Base-by-base conservation (phyloP, 495 filamentous ascomycete species). In the Pseudevernia furfuracea region DNA sequence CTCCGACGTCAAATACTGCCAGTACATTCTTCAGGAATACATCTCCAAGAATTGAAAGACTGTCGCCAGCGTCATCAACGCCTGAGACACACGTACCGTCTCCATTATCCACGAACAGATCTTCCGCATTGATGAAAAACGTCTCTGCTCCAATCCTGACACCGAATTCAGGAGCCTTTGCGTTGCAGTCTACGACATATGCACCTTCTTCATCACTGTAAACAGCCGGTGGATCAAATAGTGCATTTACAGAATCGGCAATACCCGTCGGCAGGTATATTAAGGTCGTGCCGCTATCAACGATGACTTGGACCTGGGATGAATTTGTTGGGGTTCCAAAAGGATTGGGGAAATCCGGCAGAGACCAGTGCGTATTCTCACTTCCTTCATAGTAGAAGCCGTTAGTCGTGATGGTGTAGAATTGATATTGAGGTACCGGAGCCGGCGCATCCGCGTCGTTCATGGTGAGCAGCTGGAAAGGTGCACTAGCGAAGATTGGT, bases 21-120 rank as follows among this genome's bases (percentile, higher is more conserved):
- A 89, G 69, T 0, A 87, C 85, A 68, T 83, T 86, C 72, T 84
- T 86, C 76, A 87, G 75, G 67, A 87, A 89, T 1, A 77, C 77
- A 65, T 83, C 82, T 2, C 86, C 86, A 25, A 90, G 66, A 30
- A 89, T 83, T 64, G 75, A 80, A 14, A 76, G 73, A 38, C 78
- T 79, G 9, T 70, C 71, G 10, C 77, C 80, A 8, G 52, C 61
- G 58, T 70, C 73, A 23, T 71, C 69, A 58, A 84, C 77, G 12
- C 76, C 75, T 1, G 79, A 76, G 65, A 82, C 80, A 63, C 84
- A 86, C 2, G 77, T 56, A 11, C 69, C 73, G 1, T 69, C 61
- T 10, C 70, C 71, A 67, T 64, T 64, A 71, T 72, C 61, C 68
- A 77, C 46, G 32, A 88, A 79, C 72, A 88, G 71, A 67, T 89